Conservation (phyloP, 106 monocot species). For the Allium fistulosum region DNA sequence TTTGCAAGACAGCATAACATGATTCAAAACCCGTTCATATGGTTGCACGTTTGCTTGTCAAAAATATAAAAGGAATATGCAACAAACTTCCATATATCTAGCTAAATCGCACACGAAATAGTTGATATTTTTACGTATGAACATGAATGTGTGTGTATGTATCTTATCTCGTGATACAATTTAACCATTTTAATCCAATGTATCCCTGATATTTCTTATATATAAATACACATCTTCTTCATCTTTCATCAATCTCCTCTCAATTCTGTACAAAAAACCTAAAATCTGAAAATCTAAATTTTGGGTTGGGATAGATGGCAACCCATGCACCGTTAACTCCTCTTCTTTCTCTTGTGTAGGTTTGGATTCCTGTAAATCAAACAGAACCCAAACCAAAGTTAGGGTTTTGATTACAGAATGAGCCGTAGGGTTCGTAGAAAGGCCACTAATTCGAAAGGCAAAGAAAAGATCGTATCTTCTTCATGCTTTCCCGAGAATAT, state of each 20-base stretch:
- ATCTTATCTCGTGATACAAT: no score
- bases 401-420: slow-evolving; percentile 24
- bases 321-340: slow-evolving; percentile 1
- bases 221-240: no score
- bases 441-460: slow-evolving; percentile 33
- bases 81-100: no score
- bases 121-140: no score
- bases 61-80: no score
- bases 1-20: no score
- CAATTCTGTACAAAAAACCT: background rate
- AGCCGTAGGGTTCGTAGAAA: slow-evolving; percentile 63
- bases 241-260: background rate
- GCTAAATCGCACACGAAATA: no score
- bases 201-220: no score
- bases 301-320: background rate
- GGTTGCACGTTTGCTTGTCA: no score
- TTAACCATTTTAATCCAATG: no score
- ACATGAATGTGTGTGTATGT: no score
- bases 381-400: background rate
- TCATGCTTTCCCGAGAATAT: slow-evolving; percentile 11
- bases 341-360: background rate
- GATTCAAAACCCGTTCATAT: no score
- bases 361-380: background rate
- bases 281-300: background rate
- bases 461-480: slow-evolving; percentile 32